These are phyloP conservation scores for Plasmodium knowlesi DNA, from an alignment of 169 alveolate genomes.

Conservation along the genomic window DNA sequence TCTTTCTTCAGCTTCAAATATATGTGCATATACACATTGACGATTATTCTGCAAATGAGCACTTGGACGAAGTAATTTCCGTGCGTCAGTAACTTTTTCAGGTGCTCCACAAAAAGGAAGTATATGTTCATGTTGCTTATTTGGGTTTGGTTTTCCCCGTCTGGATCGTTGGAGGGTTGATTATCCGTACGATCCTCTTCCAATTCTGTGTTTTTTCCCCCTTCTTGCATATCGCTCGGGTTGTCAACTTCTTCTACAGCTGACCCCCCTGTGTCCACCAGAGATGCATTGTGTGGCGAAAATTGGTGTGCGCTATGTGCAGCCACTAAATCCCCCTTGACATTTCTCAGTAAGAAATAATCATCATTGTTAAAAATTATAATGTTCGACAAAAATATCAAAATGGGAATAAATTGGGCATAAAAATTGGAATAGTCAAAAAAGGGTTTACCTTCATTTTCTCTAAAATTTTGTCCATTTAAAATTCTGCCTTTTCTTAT, in stretches of 20 bases:
- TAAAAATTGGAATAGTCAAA: slow-evolving; percentile 67
- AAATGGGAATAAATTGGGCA: slow-evolving; percentile 73
- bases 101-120: slow-evolving; percentile 27
- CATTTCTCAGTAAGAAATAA: slow-evolving; percentile 34
- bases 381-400: slow-evolving; percentile 60
- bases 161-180: not conserved
- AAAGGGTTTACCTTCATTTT: slow-evolving; percentile 16
- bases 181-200: not conserved
- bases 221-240: not conserved
- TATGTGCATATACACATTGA: slow-evolving; percentile 66
- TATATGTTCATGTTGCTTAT: slow-evolving; percentile 41
- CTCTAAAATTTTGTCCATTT: not conserved
- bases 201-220: not conserved
- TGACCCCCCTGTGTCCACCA: not conserved
- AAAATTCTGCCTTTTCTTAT: slow-evolving; percentile 35
- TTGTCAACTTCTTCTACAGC: not conserved
- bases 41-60: slow-evolving; percentile 55
- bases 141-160: not conserved
- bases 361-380: slow-evolving; percentile 73
- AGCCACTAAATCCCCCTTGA: slow-evolving; percentile 25
- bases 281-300: not conserved
- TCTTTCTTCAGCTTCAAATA: slow-evolving; percentile 66
- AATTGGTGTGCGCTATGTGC: not conserved
- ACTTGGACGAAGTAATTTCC: slow-evolving; percentile 72
- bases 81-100: slow-evolving; percentile 38